Conservation (phyloP, 176 grass and related monocot genomes). For the Oropetium thomaeum region DNA sequence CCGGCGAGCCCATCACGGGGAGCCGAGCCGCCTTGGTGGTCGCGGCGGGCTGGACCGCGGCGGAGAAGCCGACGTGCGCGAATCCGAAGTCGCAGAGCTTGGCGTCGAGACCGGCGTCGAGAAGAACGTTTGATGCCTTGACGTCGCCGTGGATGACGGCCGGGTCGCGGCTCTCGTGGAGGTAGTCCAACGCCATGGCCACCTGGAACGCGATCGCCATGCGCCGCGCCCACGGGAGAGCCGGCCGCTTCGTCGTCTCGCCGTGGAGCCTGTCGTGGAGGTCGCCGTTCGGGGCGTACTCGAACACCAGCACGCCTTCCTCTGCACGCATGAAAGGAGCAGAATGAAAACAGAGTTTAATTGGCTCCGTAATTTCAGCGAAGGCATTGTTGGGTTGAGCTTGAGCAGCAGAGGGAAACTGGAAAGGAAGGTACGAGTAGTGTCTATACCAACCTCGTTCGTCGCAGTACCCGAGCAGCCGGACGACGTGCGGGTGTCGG, state of each 20-base stretch:
- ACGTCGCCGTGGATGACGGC: slow-evolving; percentile 84
- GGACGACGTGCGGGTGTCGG: slow-evolving; percentile 65
- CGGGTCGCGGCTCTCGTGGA: slow-evolving; percentile 54
- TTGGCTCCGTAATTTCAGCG: too few relatives aligned
- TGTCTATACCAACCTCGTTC: slow-evolving; percentile 49
- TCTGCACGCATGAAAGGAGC: slow-evolving; percentile 30
- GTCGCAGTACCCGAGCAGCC: slow-evolving; percentile 76
- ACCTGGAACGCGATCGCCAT: slow-evolving; percentile 65
- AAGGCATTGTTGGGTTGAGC: too few relatives aligned
- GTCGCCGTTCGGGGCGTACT: slow-evolving; percentile 72
- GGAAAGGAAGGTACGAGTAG: too few relatives aligned
- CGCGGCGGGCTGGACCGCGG: slow-evolving; percentile 19
- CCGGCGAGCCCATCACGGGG: slow-evolving; percentile 74
- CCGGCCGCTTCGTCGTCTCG: background rate
- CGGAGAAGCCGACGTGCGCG: slow-evolving; percentile 54
- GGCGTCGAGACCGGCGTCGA: slow-evolving; percentile 51
- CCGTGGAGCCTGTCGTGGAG: slow-evolving; percentile 62
- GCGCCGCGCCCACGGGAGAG: slow-evolving; percentile 53
- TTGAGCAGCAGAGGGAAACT: too few relatives aligned
- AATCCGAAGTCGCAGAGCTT: slow-evolving; percentile 95
- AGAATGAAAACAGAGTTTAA: background rate
- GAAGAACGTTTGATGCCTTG: slow-evolving; percentile 83
- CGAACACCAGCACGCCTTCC: slow-evolving; percentile 57
- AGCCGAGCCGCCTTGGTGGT: slow-evolving; percentile 18
- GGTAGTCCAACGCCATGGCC: slow-evolving; percentile 72